phyloP scores from a whole-genome alignment of 768 basidiomycete genomes.

The Lactarius hengduanensis region DNA sequence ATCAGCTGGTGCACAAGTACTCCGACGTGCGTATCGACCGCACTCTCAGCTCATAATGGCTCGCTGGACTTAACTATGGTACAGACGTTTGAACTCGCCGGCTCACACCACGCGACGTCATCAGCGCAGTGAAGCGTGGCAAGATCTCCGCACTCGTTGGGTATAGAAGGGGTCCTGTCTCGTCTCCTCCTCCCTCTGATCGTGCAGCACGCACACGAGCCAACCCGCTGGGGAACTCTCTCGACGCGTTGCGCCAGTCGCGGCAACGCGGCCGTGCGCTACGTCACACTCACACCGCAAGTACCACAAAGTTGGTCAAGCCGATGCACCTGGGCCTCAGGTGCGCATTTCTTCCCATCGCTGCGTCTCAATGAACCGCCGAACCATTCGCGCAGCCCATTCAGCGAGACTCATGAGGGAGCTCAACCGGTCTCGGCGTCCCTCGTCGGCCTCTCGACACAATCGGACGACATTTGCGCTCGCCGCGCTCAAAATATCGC shows the following conservation, averaged over 20 bases:
- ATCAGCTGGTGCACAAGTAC: constrained; percentile 75
- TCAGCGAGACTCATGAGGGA: constrained; percentile 80
- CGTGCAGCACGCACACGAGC: constrained; percentile 50
- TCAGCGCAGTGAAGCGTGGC: constrained; percentile 55
- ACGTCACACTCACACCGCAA: constrained; percentile 88
- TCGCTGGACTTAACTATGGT: neutral
- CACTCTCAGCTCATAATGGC: neutral
- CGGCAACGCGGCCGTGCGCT: constrained; percentile 88
- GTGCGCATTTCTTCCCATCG: constrained; percentile 35
- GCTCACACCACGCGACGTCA: constrained; percentile 52
- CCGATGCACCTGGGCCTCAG: constrained; percentile 71
- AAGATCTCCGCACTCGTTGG: constrained; percentile 69
- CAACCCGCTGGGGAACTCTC: constrained; percentile 94
- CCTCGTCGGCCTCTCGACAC: constrained; percentile 88
- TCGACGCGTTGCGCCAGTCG: constrained; percentile 75
- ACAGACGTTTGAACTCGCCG: constrained; percentile 69
- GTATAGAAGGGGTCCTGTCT: neutral
- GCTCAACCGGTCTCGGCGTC: constrained; percentile 95
- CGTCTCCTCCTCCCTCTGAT: constrained; percentile 49
- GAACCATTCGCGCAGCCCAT: constrained; percentile 41
- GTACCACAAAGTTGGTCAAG: constrained; percentile 76
- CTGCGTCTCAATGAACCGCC: neutral
- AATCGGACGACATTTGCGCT: constrained; percentile 84
- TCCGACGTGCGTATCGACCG: constrained; percentile 51
- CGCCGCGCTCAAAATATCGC: constrained; percentile 56